A percentile compares a stretch with the other conserved stretches of the same genome.
Conservation (phyloP, 805 yeast genomes). For the Lipomyces japonicus region DNA sequence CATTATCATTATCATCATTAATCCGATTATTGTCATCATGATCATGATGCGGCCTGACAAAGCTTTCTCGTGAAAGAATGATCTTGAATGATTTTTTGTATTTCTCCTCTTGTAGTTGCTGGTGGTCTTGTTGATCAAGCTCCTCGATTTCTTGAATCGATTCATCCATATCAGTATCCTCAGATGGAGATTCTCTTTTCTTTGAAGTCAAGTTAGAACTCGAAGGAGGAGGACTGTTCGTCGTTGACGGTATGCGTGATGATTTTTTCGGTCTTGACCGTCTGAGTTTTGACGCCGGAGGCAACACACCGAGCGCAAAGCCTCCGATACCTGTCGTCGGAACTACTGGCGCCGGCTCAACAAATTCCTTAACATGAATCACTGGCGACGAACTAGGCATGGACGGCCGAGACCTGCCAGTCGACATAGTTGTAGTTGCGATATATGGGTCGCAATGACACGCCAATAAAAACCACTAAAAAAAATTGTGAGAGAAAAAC, state of each 20-base stretch:
- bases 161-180: neutral
- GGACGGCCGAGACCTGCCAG: too few species aligned
- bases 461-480: too few species aligned
- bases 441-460: too few species aligned
- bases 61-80: neutral
- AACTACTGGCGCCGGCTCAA: constrained; percentile 59
- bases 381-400: too few species aligned
- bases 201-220: constrained; percentile 8
- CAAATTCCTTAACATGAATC: neutral
- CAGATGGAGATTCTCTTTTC: neutral
- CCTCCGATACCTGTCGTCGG: constrained; percentile 67
- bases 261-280: constrained; percentile 50
- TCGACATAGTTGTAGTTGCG: too few species aligned
- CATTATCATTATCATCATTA: neutral
- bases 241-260: too few species aligned
- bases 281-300: constrained; percentile 57
- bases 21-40: too few species aligned
- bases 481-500: too few species aligned
- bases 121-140: neutral
- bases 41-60: too few species aligned
- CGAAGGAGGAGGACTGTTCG: neutral
- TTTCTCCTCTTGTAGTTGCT: neutral
- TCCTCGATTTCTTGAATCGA: too few species aligned
- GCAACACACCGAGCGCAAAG: constrained; percentile 64
- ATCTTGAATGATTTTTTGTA: neutral